Evolutionary conservation across 805 yeast genomes (phyloP), one percentile per base, ranked within the genome.

Genomic region (Candida caryicola): DNA sequence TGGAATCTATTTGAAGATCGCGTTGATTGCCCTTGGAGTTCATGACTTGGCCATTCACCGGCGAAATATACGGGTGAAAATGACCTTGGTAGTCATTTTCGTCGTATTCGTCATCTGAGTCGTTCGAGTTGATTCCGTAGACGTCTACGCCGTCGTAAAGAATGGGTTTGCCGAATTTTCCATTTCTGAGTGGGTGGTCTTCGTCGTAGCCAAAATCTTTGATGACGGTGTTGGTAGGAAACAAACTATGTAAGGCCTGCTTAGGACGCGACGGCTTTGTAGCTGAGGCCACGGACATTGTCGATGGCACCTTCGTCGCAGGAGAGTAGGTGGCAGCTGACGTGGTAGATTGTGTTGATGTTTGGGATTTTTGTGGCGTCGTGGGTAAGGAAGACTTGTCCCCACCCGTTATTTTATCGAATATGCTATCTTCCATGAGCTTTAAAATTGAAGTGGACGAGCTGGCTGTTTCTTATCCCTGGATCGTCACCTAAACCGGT

Each of bases 121-220:
- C 36, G 18, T 23, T 27, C 10, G 17, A 16, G 9, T 29, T 37
- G n/a, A 37, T n/a, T 13, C 46, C 43, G 15, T 39, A 35, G 8
- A 43, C 27, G 25, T 39, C 34, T 23, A 26, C 18, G 21, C 39
- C 30, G 33, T 46, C 47, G 27, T 46, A 46, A n/a, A 43, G 32
- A 4, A 46, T 23, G n/a, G 48, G 47, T 34, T 31, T 30, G 16
- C 47, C 41, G 29, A 41, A 53, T 34, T 51, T 45, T 27, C 56
- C 59, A 12, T 17, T 31, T 21, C 51, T 33, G 17, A 56, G 47
- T 25, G 58, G 55, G 28, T 54, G 55, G 19, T 25, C 29, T 18
- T 32, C 36, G 21, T 43, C 50, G 41, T 57, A 57, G 14, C 60
- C 62, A 28, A 34, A 56, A 38, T 56, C 62, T 16, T 44, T 44